These are phyloP conservation scores for Fusarium equiseti DNA, from an alignment of 2,329 filamentous ascomycete species.

Conservation along the genomic window DNA sequence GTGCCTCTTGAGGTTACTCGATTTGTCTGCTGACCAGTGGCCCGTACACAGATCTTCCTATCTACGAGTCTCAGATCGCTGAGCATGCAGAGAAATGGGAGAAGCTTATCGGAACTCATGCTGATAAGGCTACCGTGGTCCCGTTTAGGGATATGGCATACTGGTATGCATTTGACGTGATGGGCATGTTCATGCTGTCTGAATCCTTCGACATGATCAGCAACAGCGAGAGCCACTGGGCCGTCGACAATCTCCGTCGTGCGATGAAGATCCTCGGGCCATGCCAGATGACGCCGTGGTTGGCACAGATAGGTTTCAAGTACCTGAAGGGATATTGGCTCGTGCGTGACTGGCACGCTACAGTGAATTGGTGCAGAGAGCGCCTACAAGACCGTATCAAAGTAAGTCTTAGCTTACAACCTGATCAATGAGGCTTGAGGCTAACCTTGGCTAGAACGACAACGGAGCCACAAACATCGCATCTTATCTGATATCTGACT, in stretches of 20 bases:
- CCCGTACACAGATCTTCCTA: not conserved
- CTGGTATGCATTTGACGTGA: not conserved
- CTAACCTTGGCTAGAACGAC: not conserved
- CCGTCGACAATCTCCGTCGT: not conserved
- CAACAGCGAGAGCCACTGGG: not conserved
- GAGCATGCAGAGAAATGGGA: not conserved
- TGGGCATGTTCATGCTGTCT: not conserved
- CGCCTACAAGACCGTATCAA: not conserved
- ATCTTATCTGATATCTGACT: not conserved
- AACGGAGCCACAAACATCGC: not conserved
- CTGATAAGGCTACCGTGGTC: fast-evolving
- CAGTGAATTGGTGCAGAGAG: not conserved
- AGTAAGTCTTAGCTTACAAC: fast-evolving
- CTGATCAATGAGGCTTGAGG: too few relatives aligned
- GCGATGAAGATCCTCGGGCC: not conserved
- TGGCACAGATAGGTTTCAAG: not conserved
- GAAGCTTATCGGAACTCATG: fast-evolving
- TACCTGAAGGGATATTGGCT: not conserved
- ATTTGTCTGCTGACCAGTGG: not conserved
- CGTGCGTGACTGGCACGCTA: not conserved
- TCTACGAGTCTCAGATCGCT: not conserved
- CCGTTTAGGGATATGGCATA: not conserved
- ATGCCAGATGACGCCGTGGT: not conserved
- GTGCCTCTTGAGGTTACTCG: fast-evolving
- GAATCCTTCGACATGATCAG: not conserved